Evolutionary conservation across 176 grass and related monocot species (phyloP).

Genomic region (Raddia distichophylla): DNA sequence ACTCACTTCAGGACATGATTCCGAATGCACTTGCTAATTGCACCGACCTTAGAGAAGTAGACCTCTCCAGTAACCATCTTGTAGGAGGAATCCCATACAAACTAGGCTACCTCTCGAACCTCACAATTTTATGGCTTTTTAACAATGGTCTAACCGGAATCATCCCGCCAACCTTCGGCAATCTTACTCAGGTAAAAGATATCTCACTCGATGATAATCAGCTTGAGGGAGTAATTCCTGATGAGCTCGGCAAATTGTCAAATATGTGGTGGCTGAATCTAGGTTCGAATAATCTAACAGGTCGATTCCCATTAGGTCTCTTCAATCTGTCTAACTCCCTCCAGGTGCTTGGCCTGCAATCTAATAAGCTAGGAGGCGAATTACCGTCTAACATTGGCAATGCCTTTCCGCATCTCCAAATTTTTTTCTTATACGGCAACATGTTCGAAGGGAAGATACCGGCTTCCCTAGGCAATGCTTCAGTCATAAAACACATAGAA

Average conservation of each 20-base stretch:
- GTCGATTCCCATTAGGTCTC: conserved; percentile 12
- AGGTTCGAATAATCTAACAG: neutral
- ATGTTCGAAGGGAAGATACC: conserved; percentile 37
- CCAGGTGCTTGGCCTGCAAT: neutral
- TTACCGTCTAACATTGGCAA: conserved; percentile 28
- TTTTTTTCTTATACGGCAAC: neutral
- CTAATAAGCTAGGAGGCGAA: neutral
- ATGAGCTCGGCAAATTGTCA: neutral
- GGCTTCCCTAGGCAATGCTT: conserved; percentile 36
- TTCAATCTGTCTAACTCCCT: conserved; percentile 18
- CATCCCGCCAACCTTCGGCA: conserved; percentile 21
- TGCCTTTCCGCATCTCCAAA: conserved; percentile 22
- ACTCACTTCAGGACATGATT: neutral
- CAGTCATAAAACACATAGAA: neutral
- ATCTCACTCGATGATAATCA: neutral
- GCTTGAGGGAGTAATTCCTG: neutral
- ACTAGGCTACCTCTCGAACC: conserved; percentile 29
- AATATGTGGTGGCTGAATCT: neutral
- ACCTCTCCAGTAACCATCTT: conserved; percentile 3
- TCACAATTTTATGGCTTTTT: neutral
- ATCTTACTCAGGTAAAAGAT: neutral
- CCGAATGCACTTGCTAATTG: conserved; percentile 12
- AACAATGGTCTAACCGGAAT: conserved; percentile 4
- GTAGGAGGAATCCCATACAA: conserved; percentile 17
- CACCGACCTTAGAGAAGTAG: neutral